Evolutionary conservation across 202 grass and related monocot genomes (phyloP).

Genomic region (Carex arenaria): DNA sequence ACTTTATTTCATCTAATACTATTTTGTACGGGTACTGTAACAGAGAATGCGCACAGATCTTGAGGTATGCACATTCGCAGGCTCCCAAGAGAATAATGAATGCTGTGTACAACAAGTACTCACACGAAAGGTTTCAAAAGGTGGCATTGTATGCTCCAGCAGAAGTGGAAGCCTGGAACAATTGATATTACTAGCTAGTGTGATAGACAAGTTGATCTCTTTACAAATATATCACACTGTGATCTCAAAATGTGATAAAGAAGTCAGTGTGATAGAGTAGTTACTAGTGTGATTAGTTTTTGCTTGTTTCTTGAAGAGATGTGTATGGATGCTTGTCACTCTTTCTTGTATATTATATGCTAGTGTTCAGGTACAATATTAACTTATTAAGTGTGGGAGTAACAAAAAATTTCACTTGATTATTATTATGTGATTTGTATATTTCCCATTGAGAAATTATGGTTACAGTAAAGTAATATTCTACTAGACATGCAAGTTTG

Average conservation of each 20-base stretch:
- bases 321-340: neutral
- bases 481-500: too few relatives aligned
- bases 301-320: neutral
- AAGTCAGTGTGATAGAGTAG: neutral
- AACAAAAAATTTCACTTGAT: too few relatives aligned
- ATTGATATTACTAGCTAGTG: too few relatives aligned
- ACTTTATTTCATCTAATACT: neutral
- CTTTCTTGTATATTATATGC: neutral
- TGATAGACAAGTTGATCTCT: neutral
- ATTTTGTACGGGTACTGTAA: neutral
- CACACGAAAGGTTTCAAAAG: conserved; percentile 7
- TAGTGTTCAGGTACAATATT: neutral
- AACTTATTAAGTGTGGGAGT: too few relatives aligned
- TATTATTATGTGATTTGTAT: too few relatives aligned
- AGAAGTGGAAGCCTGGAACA: neutral
- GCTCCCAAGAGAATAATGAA: conserved; percentile 38
- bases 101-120: conserved; percentile 49
- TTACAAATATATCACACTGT: too few relatives aligned
- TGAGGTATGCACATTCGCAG: conserved; percentile 27
- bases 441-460: too few relatives aligned
- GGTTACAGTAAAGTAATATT: too few relatives aligned
- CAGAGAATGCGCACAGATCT: conserved; percentile 34
- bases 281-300: neutral
- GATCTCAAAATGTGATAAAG: neutral
- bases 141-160: conserved; percentile 22